phyloP scores from a whole-genome alignment of 129 eudicot species.

The Escallonia rubra region DNA sequence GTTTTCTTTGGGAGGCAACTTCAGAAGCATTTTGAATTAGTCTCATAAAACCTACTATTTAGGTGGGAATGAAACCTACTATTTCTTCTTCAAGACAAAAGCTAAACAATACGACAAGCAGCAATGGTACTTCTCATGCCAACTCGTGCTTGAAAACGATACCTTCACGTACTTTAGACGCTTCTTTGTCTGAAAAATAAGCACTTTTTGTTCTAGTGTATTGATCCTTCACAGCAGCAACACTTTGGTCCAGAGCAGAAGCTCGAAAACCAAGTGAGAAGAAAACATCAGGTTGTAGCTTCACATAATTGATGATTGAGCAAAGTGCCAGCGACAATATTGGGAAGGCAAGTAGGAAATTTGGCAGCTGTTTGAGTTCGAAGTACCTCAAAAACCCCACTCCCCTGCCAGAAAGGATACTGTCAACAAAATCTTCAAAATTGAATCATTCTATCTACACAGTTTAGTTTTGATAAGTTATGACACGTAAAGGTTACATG shows the following conservation, averaged over 20 bases:
- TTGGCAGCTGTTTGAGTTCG: conserved; percentile 79
- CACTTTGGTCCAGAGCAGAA: conserved; percentile 13
- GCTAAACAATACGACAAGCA: too few relatives aligned
- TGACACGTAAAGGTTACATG: not conserved
- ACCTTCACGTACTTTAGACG: conserved; percentile 44
- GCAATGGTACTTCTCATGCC: too few relatives aligned
- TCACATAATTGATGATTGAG: conserved; percentile 55
- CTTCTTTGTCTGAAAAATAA: conserved; percentile 9
- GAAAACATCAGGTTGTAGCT: conserved; percentile 44
- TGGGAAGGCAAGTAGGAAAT: conserved; percentile 87
- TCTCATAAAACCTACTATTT: too few relatives aligned
- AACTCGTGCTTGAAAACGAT: conserved; percentile 3
- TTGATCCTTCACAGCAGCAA: conserved; percentile 10
- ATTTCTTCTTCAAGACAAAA: too few relatives aligned
- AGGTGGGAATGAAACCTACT: too few relatives aligned
- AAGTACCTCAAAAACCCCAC: conserved; percentile 87
- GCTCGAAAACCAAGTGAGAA: conserved; percentile 65
- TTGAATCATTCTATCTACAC: not conserved
- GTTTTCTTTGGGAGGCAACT: too few relatives aligned
- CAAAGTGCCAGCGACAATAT: conserved; percentile 66
- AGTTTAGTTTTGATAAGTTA: too few relatives aligned
- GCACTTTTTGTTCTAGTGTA: conserved; percentile 10
- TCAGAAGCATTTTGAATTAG: too few relatives aligned
- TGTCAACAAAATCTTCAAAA: not conserved
- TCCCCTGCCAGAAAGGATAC: conserved; percentile 51